Conservation (phyloP, 129 eudicot species). For the Helianthus tuberosus region DNA sequence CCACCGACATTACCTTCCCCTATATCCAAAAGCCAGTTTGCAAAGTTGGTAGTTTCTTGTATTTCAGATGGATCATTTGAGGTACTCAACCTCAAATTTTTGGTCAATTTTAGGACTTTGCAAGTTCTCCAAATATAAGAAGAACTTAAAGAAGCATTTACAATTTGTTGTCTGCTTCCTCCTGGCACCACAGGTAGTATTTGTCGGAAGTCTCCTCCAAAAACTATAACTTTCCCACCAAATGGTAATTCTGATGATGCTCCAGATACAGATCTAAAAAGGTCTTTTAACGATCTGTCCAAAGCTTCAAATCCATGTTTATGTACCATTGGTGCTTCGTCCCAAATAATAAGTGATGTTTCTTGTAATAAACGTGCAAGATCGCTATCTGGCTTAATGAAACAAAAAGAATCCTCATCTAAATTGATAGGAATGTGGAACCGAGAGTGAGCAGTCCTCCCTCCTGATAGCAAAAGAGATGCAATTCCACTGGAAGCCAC, state of each 20-base stretch:
- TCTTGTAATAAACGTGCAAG: not conserved
- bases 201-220: too few species aligned
- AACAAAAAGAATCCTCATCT: not conserved
- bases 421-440: too few species aligned
- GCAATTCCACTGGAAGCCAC: too few species aligned
- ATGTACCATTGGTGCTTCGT: not conserved
- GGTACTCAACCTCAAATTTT: too few species aligned
- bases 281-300: not conserved
- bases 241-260: too few species aligned
- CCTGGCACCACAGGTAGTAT: not conserved
- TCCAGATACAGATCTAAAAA: not conserved
- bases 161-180: not conserved
- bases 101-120: not conserved
- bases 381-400: not conserved
- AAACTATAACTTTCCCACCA: too few species aligned
- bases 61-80: too few species aligned
- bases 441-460: too few species aligned
- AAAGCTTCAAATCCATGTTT: conserved; percentile 13
- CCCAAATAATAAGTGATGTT: not conserved
- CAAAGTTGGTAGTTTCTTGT: too few species aligned
- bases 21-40: too few species aligned
- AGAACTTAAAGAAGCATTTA: not conserved
- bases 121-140: not conserved
- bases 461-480: too few species aligned
- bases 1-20: too few species aligned